phyloP scores from a whole-genome alignment of 2,329 filamentous ascomycete genomes.

The Paramyrothecium sp. region DNA sequence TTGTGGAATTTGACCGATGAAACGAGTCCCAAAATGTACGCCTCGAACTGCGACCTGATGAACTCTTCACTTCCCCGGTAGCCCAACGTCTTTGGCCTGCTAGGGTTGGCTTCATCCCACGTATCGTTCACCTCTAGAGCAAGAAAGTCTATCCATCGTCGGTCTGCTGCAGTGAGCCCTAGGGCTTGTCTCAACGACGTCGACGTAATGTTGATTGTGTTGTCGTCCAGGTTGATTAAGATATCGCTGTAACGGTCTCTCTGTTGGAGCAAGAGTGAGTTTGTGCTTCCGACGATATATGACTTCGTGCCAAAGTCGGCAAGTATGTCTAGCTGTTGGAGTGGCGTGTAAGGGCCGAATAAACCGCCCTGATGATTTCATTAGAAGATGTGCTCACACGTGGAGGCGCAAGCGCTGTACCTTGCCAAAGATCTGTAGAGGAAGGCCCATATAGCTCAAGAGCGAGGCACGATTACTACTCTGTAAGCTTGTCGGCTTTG shows the following conservation, averaged over 20 bases:
- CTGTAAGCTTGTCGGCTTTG: constrained; percentile 78
- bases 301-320: constrained; percentile 95
- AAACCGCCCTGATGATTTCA: constrained; percentile 67
- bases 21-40: constrained; percentile 87
- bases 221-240: constrained; percentile 91
- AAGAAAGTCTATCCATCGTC: constrained; percentile 94
- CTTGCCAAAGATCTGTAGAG: constrained; percentile 93
- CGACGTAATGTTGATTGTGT: constrained; percentile 80
- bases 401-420: constrained; percentile 34
- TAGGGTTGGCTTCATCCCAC: constrained; percentile 91
- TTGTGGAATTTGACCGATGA: constrained; percentile 88
- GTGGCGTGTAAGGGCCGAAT: constrained; percentile 93
- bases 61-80: constrained; percentile 97
- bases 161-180: constrained; percentile 78
- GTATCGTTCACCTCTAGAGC: constrained; percentile 93
- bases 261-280: constrained; percentile 89
- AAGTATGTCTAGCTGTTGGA: constrained; percentile 92
- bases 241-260: constrained; percentile 96
- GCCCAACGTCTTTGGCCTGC: constrained; percentile 87
- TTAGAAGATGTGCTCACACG: constrained; percentile 10
- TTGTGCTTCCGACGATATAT: constrained; percentile 95
- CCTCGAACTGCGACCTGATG: constrained; percentile 94
- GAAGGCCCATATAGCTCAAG: constrained; percentile 90
- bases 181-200: constrained; percentile 74
- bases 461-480: constrained; percentile 91